Base-by-base conservation (phyloP, 2,329 filamentous ascomycete species). In the Claviceps quebecensis region DNA sequence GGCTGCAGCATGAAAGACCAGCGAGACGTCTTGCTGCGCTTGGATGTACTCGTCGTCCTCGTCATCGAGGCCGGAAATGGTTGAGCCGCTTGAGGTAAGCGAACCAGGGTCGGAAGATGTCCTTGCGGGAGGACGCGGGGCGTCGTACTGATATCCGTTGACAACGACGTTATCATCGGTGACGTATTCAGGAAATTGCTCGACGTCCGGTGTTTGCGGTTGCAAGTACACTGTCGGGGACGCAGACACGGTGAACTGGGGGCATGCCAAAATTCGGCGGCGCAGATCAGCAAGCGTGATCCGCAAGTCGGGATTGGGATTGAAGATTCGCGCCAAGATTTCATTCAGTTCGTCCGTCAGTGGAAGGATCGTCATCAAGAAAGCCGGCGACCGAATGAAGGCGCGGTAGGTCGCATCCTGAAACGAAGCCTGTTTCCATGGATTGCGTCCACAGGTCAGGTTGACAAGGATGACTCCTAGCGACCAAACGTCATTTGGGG, bases 381-480 rank as follows among this genome's bases (percentile, higher is more conserved):
- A 98, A 63, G 85, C 83, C 55, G 81, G 81, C 64, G 89, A 88
- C 72, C 84, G 84, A 60, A 86, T 78, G 70, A 86, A 97, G 51
- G 90, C 90, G 62, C 86, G 81, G 77, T 97, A 98, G 45, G 93
- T 97, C 57, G 88, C 88, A 69, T 98, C 93, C 67, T 95, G 88
- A 59, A 81, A 75, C 13, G 89, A 95, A 55, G 93, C 93, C 66
- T 93, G 86, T 73, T 97, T 97, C 93, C 93, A 98, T 54, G 93
- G 93, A 70, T 98, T 98, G 67, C 93, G 88, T 64, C 93, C 93
- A 71, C 93, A 98, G 49, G 89, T 95, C 59, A 98, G 76, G 73
- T 98, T 98, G 61, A 98, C 89, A 55, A 98, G 77, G 65, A 98
- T 95, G 50, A 98, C 91, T 59, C 93, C 93, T n/a, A 98, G 78